A percentile compares a stretch with the other conserved stretches of the same genome.
Evolutionary conservation across 2,329 filamentous ascomycete genomes (phyloP).

Genomic region (Lecanicillium sp.): DNA sequence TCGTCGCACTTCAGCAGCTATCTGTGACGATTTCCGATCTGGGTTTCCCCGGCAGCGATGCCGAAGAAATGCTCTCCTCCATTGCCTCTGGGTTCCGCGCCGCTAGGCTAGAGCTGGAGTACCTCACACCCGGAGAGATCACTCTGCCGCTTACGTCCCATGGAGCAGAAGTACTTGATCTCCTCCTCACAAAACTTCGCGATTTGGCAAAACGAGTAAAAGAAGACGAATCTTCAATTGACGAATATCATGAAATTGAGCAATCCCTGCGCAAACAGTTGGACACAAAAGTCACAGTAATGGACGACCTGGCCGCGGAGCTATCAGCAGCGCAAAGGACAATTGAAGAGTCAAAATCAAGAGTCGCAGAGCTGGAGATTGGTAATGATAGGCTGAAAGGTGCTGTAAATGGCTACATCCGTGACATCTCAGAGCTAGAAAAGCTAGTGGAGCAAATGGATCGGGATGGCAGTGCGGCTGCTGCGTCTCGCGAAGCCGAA

Average conservation of each 20-base stretch:
- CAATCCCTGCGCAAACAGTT: slow-evolving; percentile 48
- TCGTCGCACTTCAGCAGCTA: slow-evolving; percentile 36
- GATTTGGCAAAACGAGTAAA: slow-evolving; percentile 36
- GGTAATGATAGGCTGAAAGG: slow-evolving; percentile 41
- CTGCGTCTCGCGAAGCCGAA: slow-evolving; percentile 23
- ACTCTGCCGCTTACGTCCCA: slow-evolving; percentile 41
- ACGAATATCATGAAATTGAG: slow-evolving; percentile 52
- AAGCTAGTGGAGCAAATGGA: slow-evolving; percentile 41
- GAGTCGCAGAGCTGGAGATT: slow-evolving; percentile 38
- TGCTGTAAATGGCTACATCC: slow-evolving; percentile 43
- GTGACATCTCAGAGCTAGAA: slow-evolving; percentile 47
- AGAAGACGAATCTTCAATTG: slow-evolving; percentile 45
- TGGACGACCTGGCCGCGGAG: slow-evolving; percentile 38
- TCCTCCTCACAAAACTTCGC: slow-evolving; percentile 42
- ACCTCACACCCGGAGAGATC: slow-evolving; percentile 51
- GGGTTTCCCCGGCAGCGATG: slow-evolving; percentile 41
- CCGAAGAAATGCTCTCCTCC: slow-evolving; percentile 37
- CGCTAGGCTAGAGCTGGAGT: slow-evolving; percentile 53
- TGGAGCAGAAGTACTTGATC: slow-evolving; percentile 47
- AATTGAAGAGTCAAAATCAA: slow-evolving; percentile 28
- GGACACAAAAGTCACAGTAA: slow-evolving; percentile 40
- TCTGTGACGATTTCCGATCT: slow-evolving; percentile 36
- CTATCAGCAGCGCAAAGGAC: slow-evolving; percentile 24
- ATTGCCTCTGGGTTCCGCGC: slow-evolving; percentile 43
- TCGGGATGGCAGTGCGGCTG: slow-evolving; percentile 19